Evolutionary conservation across 2,329 filamentous ascomycete species (phyloP).

Genomic region (Xylaria sp.): DNA sequence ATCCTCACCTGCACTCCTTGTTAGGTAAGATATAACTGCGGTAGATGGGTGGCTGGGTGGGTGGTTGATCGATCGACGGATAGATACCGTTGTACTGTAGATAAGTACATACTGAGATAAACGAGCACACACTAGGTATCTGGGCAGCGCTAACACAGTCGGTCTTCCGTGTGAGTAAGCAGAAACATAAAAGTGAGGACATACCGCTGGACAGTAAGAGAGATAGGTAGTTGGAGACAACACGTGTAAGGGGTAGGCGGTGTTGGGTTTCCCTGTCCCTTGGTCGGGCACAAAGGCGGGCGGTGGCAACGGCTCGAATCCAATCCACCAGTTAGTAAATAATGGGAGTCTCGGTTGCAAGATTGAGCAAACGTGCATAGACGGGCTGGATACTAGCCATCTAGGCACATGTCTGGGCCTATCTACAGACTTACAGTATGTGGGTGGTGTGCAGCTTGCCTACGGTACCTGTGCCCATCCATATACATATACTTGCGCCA

Average conservation of each 20-base stretch:
- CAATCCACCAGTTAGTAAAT: neutral
- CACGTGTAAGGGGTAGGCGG: constrained; percentile 17
- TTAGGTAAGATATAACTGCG: neutral
- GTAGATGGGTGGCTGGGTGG: neutral
- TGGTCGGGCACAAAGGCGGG: constrained; percentile 23
- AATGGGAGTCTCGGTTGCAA: neutral
- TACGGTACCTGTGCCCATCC: too few relatives aligned
- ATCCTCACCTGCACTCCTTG: neutral
- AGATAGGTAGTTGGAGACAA: constrained; percentile 1
- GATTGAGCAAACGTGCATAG: constrained; percentile 9
- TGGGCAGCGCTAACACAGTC: too few relatives aligned
- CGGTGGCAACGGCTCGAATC: neutral
- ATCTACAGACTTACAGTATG: neutral
- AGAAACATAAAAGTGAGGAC: too few relatives aligned
- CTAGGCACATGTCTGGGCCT: constrained; percentile 9
- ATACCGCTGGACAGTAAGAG: neutral
- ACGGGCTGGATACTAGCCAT: neutral
- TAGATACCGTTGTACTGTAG: too few relatives aligned
- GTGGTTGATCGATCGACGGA: neutral
- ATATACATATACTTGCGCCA: neutral
- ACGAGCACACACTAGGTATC: neutral
- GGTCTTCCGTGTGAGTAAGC: neutral
- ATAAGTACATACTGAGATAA: neutral
- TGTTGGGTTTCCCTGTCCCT: constrained; percentile 5
- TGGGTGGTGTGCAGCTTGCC: neutral